A percentile compares a stretch with the other conserved stretches of the same genome.
These are phyloP conservation scores for Zygnema cylindricum DNA, from an alignment of 139 green algal genomes.

Conservation along the genomic window DNA sequence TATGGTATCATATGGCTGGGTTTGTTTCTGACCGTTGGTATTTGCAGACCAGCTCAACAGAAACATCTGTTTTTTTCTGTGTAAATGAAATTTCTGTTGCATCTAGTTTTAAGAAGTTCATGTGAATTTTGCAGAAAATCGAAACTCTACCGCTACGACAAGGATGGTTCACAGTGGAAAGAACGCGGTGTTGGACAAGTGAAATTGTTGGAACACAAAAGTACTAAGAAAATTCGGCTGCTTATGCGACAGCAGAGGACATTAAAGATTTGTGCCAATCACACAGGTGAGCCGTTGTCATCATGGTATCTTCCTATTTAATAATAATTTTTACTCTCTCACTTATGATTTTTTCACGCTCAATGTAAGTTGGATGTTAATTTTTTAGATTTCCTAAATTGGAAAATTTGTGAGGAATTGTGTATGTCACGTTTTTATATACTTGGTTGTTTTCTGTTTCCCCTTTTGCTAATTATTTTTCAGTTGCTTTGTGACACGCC, in stretches of 20 bases:
- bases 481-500: no score
- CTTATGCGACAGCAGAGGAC: constrained; percentile 98
- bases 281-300: no score
- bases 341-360: no score
- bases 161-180: constrained; percentile 94
- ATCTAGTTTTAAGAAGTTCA: constrained; percentile 21
- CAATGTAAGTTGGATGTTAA: no score
- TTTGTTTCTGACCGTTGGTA: constrained; percentile 31
- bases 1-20: constrained; percentile 10
- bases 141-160: constrained; percentile 96
- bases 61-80: constrained; percentile 43
- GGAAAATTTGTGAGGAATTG: no score
- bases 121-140: constrained; percentile 80
- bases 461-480: no score
- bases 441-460: no score
- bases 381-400: no score
- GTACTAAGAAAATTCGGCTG: constrained; percentile 87
- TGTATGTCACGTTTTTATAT: no score
- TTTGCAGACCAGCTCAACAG: no score
- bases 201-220: constrained; percentile 94
- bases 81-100: constrained; percentile 45
- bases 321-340: no score
- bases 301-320: no score
- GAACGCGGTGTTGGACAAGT: constrained; percentile 89
- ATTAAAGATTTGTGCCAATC: constrained; percentile 97